Base-by-base conservation (phyloP, 2,329 filamentous ascomycete species). In the Xylaria hypoxylon region DNA sequence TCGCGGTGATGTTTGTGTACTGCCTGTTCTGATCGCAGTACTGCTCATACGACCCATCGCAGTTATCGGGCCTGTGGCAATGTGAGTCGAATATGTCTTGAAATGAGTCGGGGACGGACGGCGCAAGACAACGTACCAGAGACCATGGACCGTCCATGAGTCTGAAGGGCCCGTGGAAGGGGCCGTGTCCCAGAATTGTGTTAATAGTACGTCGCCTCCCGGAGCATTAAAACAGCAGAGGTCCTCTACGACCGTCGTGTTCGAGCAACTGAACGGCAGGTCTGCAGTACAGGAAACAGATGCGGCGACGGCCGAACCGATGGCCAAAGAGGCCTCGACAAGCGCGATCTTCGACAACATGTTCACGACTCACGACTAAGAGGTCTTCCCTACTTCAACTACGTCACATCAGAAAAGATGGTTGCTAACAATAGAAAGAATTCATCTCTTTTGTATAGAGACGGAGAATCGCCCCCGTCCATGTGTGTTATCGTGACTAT, bases 141-240 rank as follows among this genome's bases (percentile, higher is more conserved):
- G 82, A 2, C 90, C 90, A 74, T 93, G 91, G 42, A 93, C 84
- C 1, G 90, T 93, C 91, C 91, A 94, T 6, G 87, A 89, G 74
- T 92, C 86, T 51, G 79, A 79, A 2, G 91, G 90, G 0, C 91
- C 90, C 5, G 87, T 85, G 1, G 84, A 80, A 1, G 90, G 90
- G 63, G 84, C 75, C 0, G 87, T 86, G 74, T 94, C 91, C 91
- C 91, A 94, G 79, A 94, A 94, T 73, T 94, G 91, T 1, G 92
- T 94, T 77, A 88, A 86, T 11, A 93, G 83, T 42, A 94, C 79
- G 68, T 91, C 87, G 11, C 92, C 92, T 2, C 90, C 88, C 0
- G 91, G 91, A 22, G 87, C 83, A 74, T 91, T 92, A 82, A 93
- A 92, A 80, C 92, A 94, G 80, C 92, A 94, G 7, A 89, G 85